Evolutionary conservation across 148 eudicot genomes (phyloP).

Genomic region (Polygonum aviculare): DNA sequence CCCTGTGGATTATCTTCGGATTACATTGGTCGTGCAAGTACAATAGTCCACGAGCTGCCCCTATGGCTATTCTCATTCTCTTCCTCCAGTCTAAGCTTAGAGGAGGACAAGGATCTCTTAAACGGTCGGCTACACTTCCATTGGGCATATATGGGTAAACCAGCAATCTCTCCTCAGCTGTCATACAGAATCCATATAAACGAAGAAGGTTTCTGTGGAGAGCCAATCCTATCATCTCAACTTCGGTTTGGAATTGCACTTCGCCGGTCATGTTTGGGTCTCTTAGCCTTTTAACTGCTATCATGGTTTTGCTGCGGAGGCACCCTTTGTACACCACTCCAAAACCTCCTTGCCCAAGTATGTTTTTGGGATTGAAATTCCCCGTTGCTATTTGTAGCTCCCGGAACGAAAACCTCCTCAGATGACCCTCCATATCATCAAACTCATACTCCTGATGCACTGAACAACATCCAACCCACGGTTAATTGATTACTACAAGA

Average conservation of each 20-base stretch:
- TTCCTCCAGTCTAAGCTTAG: conserved; percentile 68
- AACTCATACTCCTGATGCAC: conserved; percentile 88
- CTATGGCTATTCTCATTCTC: conserved; percentile 75
- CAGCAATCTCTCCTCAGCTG: conserved; percentile 68
- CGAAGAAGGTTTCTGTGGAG: conserved; percentile 80
- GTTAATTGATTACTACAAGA: background rate
- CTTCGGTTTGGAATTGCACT: conserved; percentile 92
- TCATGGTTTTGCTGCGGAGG: conserved; percentile 57
- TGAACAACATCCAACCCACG: conserved; percentile 22
- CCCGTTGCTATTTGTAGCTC: conserved; percentile 77
- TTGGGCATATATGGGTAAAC: conserved; percentile 92
- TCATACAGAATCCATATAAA: conserved; percentile 80
- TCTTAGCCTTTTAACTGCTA: conserved; percentile 86
- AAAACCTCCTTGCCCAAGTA: conserved; percentile 83
- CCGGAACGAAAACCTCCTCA: conserved; percentile 74
- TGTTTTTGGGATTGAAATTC: conserved; percentile 63
- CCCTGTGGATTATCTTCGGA: conserved; percentile 90
- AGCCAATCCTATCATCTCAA: conserved; percentile 95
- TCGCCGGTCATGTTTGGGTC: conserved; percentile 88
- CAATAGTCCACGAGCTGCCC: conserved; percentile 77
- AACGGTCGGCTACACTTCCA: conserved; percentile 91
- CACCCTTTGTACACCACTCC: conserved; percentile 86
- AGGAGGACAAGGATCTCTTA: conserved; percentile 68
- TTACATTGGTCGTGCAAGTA: conserved; percentile 92
- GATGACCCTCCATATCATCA: conserved; percentile 37